These are phyloP conservation scores for Babesia divergens DNA, from an alignment of 169 alveolate species.

Conservation along the genomic window DNA sequence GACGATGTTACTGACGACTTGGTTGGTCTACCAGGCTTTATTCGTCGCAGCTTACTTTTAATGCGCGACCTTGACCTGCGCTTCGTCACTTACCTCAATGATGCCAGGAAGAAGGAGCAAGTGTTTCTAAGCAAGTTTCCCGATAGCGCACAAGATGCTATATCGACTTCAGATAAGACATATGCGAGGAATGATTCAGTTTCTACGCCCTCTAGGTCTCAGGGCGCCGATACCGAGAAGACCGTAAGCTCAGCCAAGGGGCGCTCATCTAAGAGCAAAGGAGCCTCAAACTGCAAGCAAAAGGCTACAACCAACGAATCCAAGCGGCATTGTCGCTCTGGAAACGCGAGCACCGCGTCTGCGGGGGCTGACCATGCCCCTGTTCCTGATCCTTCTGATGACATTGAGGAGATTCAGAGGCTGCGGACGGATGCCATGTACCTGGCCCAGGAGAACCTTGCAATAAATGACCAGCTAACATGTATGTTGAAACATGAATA, in stretches of 20 bases:
- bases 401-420: slow-evolving; percentile 48
- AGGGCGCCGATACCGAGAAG: slow-evolving; percentile 15
- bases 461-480: slow-evolving; percentile 70
- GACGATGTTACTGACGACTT: slow-evolving; percentile 62
- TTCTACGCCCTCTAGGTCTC: background rate
- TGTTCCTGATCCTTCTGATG: background rate
- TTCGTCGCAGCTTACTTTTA: slow-evolving; percentile 46
- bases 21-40: slow-evolving; percentile 56
- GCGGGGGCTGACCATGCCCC: background rate
- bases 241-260: slow-evolving; percentile 16
- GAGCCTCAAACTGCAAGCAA: background rate
- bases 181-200: background rate
- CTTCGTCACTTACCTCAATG: slow-evolving; percentile 22
- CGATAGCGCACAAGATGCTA: background rate
- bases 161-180: background rate
- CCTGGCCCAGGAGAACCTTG: slow-evolving; percentile 67
- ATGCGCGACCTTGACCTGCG: slow-evolving; percentile 60
- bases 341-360: background rate
- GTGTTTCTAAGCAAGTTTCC: background rate
- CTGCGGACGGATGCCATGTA: slow-evolving; percentile 67
- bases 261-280: slow-evolving; percentile 12
- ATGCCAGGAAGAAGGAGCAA: slow-evolving; percentile 37
- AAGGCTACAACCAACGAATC: background rate
- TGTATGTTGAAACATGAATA: slow-evolving; percentile 69
- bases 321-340: background rate